Percentiles rank a stretch among this genome's conserved stretches.
phyloP scores from a whole-genome alignment of 2,329 filamentous ascomycete genomes.

The Camillea tinctor region DNA sequence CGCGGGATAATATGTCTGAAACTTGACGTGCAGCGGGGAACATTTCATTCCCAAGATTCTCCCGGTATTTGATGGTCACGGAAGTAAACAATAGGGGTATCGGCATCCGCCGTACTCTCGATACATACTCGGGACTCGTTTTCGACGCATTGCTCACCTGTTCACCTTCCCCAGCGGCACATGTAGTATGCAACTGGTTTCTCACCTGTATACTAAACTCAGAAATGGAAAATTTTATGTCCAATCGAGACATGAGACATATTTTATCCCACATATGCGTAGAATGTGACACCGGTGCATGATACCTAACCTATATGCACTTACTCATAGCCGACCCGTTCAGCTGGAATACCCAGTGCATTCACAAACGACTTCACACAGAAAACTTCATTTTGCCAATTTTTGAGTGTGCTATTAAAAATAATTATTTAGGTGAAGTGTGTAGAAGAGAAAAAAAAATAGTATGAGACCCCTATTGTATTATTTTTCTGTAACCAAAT shows the following conservation, averaged over 20 bases:
- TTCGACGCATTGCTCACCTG: neutral
- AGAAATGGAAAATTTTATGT: too few species aligned
- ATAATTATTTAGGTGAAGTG: neutral
- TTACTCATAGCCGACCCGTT: neutral
- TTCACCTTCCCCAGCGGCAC: neutral
- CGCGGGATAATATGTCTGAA: neutral
- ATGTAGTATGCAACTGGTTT: neutral
- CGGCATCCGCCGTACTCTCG: neutral
- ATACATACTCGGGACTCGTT: neutral
- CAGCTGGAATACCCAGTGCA: neutral
- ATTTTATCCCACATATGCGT: neutral
- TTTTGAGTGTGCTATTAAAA: neutral
- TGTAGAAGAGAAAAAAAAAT: neutral
- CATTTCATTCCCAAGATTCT: neutral
- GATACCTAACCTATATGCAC: neutral
- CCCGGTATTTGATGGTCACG: neutral
- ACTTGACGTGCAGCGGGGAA: neutral
- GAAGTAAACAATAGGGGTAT: neutral
- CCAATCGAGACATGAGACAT: neutral
- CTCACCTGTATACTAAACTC: neutral
- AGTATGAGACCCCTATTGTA: neutral
- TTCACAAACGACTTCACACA: neutral
- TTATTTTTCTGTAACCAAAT: neutral
- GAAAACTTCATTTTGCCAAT: neutral
- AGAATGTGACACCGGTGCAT: neutral